A percentile compares a stretch with the other conserved stretches of the same genome.
Evolutionary conservation across 78 protist genomes (phyloP).

Genomic region (Dictyostelium capitatum): DNA sequence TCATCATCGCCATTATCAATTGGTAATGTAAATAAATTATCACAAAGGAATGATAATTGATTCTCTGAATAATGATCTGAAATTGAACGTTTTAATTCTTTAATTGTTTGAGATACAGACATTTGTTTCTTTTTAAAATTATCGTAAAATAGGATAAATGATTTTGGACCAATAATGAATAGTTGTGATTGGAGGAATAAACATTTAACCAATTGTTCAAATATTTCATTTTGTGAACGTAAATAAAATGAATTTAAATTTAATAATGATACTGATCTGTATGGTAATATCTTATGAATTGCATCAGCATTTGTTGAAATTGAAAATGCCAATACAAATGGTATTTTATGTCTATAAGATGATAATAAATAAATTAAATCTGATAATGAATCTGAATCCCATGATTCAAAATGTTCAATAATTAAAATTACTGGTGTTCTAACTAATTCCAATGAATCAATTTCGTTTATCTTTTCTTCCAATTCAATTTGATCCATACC

Average conservation of each 20-base stretch:
- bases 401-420: conserved; percentile 34
- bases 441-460: neutral
- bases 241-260: conserved; percentile 14
- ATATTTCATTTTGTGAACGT: conserved; percentile 8
- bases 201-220: conserved; percentile 34
- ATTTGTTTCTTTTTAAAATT: conserved; percentile 12
- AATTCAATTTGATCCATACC: too few relatives aligned
- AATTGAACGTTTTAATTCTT: neutral
- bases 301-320: conserved; percentile 41
- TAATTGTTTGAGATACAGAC: neutral
- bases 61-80: neutral
- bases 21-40: neutral
- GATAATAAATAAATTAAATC: conserved; percentile 26
- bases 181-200: neutral
- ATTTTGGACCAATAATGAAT: neutral
- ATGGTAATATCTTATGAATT: neutral
- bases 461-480: neutral
- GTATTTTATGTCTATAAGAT: conserved; percentile 22
- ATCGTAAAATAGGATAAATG: conserved; percentile 8
- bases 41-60: neutral
- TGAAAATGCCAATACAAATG: conserved; percentile 44
- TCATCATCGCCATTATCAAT: neutral
- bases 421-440: conserved; percentile 29
- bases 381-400: conserved; percentile 14
- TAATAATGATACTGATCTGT: conserved; percentile 5